Evolutionary conservation across 2,329 filamentous ascomycete species (phyloP).

Genomic region (Cladosporium halotolerans): DNA sequence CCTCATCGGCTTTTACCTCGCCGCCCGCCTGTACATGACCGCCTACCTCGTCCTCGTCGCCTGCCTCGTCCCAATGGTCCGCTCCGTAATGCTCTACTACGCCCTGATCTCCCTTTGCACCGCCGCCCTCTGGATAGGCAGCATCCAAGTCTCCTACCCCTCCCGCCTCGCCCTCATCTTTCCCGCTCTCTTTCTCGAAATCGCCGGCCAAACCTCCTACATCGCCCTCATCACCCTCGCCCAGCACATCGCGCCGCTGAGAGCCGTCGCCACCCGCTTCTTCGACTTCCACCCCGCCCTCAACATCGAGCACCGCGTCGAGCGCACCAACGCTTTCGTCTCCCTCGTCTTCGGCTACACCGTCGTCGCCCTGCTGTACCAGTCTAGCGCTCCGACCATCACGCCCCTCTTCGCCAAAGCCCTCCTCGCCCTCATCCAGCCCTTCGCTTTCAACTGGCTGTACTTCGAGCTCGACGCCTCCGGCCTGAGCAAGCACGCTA

Average conservation of each 20-base stretch:
- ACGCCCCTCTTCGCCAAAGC: slow-evolving; percentile 59
- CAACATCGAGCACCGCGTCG: slow-evolving; percentile 61
- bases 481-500: slow-evolving; percentile 55
- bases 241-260: slow-evolving; percentile 14
- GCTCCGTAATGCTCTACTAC: slow-evolving; percentile 49
- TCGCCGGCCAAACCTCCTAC: slow-evolving; percentile 42
- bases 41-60: slow-evolving; percentile 44
- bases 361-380: slow-evolving; percentile 56
- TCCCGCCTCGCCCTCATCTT: slow-evolving; percentile 51
- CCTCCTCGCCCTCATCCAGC: slow-evolving; percentile 32
- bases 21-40: slow-evolving; percentile 48
- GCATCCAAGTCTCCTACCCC: slow-evolving; percentile 52
- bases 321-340: slow-evolving; percentile 59
- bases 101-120: slow-evolving; percentile 43
- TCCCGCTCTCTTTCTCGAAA: slow-evolving; percentile 50
- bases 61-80: slow-evolving; percentile 52
- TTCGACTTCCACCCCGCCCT: slow-evolving; percentile 55
- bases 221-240: slow-evolving; percentile 32
- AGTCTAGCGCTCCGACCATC: slow-evolving; percentile 47
- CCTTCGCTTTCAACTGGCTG: slow-evolving; percentile 31
- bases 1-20: slow-evolving; percentile 56
- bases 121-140: slow-evolving; percentile 53
- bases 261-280: slow-evolving; percentile 26
- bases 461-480: slow-evolving; percentile 49
- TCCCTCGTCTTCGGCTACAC: slow-evolving; percentile 60